phyloP scores from a whole-genome alignment of 2,329 filamentous ascomycete genomes.

The Aspergillus fumigatus region DNA sequence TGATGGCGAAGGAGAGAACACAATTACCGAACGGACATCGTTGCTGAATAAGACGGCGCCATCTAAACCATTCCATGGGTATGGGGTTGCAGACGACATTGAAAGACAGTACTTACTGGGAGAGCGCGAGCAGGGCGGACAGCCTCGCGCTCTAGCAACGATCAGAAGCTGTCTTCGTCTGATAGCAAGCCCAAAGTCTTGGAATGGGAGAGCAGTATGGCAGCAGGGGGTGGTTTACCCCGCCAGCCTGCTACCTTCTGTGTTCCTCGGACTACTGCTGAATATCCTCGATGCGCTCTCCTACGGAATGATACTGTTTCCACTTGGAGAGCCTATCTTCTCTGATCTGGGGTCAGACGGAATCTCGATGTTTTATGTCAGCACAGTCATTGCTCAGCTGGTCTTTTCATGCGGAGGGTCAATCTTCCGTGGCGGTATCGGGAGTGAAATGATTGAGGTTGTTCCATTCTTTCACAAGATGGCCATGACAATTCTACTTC shows the following conservation, averaged over 20 bases:
- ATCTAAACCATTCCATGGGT: constrained; percentile 25
- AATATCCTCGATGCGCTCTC: constrained; percentile 94
- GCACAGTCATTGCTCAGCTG: constrained; percentile 89
- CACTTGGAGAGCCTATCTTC: constrained; percentile 81
- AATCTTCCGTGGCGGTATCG: constrained; percentile 83
- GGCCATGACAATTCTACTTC: constrained; percentile 78
- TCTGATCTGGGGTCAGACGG: constrained; percentile 82
- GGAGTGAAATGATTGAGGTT: constrained; percentile 97
- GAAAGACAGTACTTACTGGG: constrained; percentile 21
- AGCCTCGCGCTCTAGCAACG: constrained; percentile 16
- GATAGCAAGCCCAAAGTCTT: constrained; percentile 61
- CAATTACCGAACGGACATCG: constrained; percentile 34
- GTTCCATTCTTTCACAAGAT: constrained; percentile 99
- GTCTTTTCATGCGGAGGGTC: constrained; percentile 81
- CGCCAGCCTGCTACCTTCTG: constrained; percentile 70
- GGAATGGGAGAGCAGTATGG: constrained; percentile 65
- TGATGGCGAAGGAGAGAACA: constrained; percentile 12
- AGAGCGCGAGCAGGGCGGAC: constrained; percentile 8
- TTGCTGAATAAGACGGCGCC: constrained; percentile 27
- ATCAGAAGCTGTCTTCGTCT: constrained; percentile 24
- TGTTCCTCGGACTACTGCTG: constrained; percentile 80
- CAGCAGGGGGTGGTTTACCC: constrained; percentile 62
- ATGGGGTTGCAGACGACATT: constrained; percentile 30
- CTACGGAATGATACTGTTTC: constrained; percentile 95
- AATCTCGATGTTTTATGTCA: constrained; percentile 98